A percentile compares a stretch with the other conserved stretches of the same genome.
Evolutionary conservation across 2,329 filamentous ascomycete species (phyloP).

Genomic region (Pseudocercospora fijiensis): DNA sequence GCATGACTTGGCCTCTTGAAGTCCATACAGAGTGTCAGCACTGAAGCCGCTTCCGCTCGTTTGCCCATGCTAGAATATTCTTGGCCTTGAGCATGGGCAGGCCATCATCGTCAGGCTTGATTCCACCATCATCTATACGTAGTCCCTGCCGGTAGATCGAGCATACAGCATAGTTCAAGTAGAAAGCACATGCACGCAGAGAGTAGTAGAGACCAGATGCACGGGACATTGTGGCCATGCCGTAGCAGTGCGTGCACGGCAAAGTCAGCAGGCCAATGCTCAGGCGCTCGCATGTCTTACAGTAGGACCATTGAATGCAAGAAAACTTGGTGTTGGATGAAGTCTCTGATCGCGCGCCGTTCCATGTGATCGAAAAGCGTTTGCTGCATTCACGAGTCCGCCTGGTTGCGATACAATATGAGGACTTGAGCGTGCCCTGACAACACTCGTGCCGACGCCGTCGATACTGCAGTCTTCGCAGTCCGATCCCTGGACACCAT

Average conservation of each 20-base stretch:
- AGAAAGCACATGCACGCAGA: background rate
- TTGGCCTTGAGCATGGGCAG: background rate
- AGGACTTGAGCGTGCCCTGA: background rate
- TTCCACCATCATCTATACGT: background rate
- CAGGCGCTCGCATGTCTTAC: background rate
- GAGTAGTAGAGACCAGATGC: background rate
- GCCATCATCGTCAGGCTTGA: background rate
- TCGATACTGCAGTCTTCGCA: background rate
- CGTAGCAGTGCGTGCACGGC: background rate
- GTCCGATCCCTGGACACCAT: background rate
- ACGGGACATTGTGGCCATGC: background rate
- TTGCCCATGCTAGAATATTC: background rate
- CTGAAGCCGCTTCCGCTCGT: background rate
- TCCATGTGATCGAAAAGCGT: background rate
- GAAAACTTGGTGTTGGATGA: background rate
- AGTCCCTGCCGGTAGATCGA: no score
- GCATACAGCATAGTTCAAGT: no score
- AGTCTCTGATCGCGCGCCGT: background rate
- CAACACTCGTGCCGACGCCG: background rate
- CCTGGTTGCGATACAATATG: background rate
- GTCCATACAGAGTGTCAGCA: no score
- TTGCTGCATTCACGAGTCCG: background rate
- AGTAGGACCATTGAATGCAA: background rate
- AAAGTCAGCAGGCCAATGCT: background rate
- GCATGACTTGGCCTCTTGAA: background rate